Conservation (phyloP, 345 rosid species). For the Sonneratia caseolaris region DNA sequence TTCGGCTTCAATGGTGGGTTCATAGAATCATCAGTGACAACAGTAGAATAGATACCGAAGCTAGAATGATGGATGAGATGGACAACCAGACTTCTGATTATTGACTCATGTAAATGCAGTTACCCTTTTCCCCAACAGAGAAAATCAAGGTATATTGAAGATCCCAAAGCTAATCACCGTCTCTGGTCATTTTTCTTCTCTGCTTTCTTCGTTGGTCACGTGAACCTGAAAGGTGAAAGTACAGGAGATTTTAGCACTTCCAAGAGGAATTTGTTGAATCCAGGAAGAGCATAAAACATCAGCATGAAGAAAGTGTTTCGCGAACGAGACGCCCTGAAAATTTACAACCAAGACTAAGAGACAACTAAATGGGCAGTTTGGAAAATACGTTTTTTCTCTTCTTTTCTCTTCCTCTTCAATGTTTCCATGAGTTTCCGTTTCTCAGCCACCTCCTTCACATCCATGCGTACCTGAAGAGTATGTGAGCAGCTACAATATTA, state of each 20-base stretch:
- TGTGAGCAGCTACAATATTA: slow-evolving; percentile 1
- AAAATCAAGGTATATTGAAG: not conserved
- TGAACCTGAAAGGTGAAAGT: slow-evolving; percentile 34
- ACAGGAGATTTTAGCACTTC: not conserved
- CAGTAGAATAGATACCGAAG: too few relatives aligned
- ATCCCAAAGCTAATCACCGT: not conserved
- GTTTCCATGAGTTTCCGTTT: slow-evolving; percentile 40
- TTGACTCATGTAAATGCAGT: too few relatives aligned
- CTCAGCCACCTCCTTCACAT: slow-evolving; percentile 40
- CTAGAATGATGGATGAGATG: too few relatives aligned
- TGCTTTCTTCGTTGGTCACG: slow-evolving; percentile 69
- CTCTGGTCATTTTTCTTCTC: slow-evolving; percentile 32
- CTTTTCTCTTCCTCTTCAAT: slow-evolving; percentile 57
- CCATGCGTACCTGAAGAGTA: slow-evolving; percentile 40
- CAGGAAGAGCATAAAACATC: not conserved
- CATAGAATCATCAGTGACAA: too few relatives aligned
- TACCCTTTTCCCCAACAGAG: not conserved
- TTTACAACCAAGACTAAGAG: not conserved
- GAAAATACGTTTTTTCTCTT: slow-evolving; percentile 61
- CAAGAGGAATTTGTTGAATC: not conserved
- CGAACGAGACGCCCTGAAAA: not conserved
- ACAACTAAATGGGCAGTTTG: not conserved
- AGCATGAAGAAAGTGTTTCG: not conserved
- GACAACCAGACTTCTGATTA: too few relatives aligned
- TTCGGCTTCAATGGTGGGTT: too few relatives aligned